Conservation (phyloP, 129 eudicot species). For the Helianthus annuus region HanXRQr2.0-SUNRISE NC_035449.2:9079805-9080304, state of each 20-base stretch:
- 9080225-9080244: conserved; percentile 13
- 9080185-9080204: conserved; percentile 57
- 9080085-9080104: conserved; percentile 8
- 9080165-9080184: conserved; percentile 84
- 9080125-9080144: conserved; percentile 1
- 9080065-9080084: conserved; percentile 48
- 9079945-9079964: background rate
- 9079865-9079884: conserved; percentile 79
- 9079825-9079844: conserved; percentile 73
- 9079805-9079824: conserved; percentile 76
- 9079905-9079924: conserved; percentile 5
- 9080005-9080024: conserved; percentile 85
- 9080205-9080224: conserved; percentile 68
- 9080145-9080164: conserved; percentile 91
- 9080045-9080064: conserved; percentile 45
- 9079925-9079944: conserved; percentile 2
- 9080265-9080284: conserved; percentile 1
- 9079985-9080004: conserved; percentile 90
- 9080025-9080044: conserved; percentile 57
- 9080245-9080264: background rate
- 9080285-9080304: conserved; percentile 68
- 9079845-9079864: conserved; percentile 83
- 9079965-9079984: conserved; percentile 57
- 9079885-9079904: conserved; percentile 58
- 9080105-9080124: background rate